Conservation (phyloP, 2,329 filamentous ascomycete genomes). For the Polychaeton citri region DNA sequence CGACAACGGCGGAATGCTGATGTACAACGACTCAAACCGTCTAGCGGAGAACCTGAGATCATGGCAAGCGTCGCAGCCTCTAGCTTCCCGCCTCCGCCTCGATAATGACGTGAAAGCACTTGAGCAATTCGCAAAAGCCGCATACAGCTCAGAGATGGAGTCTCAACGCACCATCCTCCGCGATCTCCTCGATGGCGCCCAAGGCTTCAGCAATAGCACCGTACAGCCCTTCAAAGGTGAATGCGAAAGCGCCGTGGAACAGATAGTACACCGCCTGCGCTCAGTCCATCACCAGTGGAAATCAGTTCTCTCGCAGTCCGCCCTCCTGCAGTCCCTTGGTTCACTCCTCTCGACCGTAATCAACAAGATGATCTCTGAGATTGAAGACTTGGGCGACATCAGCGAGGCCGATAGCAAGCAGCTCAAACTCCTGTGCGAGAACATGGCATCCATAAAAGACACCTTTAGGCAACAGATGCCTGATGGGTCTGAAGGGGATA, state of each 20-base stretch:
- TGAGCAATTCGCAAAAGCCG: conserved; percentile 45
- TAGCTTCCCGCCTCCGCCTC: conserved; percentile 32
- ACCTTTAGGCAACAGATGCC: conserved; percentile 39
- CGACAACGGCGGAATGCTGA: conserved; percentile 45
- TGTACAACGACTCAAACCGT: conserved; percentile 51
- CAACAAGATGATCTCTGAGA: conserved; percentile 46
- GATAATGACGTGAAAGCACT: conserved; percentile 41
- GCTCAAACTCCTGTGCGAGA: conserved; percentile 44
- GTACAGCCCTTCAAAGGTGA: conserved; percentile 44
- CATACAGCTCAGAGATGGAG: conserved; percentile 53
- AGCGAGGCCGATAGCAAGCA: conserved; percentile 48
- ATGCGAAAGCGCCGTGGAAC: conserved; percentile 46
- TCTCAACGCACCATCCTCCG: conserved; percentile 48
- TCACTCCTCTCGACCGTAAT: conserved; percentile 44
- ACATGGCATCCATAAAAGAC: conserved; percentile 41
- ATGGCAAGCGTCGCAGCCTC: conserved; percentile 32
- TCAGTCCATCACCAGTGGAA: conserved; percentile 45
- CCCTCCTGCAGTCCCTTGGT: conserved; percentile 48
- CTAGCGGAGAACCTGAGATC: conserved; percentile 41
- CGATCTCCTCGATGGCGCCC: conserved; percentile 49
- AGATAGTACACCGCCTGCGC: conserved; percentile 44
- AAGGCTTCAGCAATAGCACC: conserved; percentile 48
- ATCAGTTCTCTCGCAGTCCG: conserved; percentile 44
- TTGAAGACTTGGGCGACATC: conserved; percentile 51
- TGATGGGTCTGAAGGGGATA: conserved; percentile 28